phyloP scores from a whole-genome alignment of 2,329 filamentous ascomycete species.

The Huntiella omanensis region DNA sequence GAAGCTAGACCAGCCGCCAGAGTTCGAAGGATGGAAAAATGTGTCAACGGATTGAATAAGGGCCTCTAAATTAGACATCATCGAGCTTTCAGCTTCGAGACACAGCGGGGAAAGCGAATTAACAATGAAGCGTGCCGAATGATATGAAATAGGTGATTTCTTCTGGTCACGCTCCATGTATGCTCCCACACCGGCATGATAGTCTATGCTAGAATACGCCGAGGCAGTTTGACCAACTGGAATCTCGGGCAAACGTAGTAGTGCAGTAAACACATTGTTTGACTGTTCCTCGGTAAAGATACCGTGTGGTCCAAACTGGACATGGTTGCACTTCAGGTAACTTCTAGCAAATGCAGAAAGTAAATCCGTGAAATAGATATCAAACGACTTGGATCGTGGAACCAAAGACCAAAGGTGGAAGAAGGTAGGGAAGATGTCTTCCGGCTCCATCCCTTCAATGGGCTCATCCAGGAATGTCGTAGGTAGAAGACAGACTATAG shows the following conservation, averaged over 20 bases:
- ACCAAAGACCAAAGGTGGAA: constrained; percentile 95
- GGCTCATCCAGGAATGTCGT: constrained; percentile 59
- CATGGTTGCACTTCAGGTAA: constrained; percentile 52
- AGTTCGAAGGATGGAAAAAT: constrained; percentile 96
- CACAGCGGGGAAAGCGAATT: constrained; percentile 81
- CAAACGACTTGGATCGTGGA: constrained; percentile 71
- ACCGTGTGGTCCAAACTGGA: constrained; percentile 69
- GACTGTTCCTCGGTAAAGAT: constrained; percentile 88
- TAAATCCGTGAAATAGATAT: constrained; percentile 75
- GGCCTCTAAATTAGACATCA: constrained; percentile 71
- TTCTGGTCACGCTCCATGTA: constrained; percentile 84
- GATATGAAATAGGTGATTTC: constrained; percentile 80
- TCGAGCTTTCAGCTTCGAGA: constrained; percentile 56
- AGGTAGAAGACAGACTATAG: constrained; percentile 74
- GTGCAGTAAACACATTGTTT: constrained; percentile 77
- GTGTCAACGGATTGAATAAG: constrained; percentile 91
- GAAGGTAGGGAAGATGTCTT: constrained; percentile 77
- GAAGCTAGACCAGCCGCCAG: constrained; percentile 77
- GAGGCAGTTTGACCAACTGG: constrained; percentile 91
- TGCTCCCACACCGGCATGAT: constrained; percentile 62
- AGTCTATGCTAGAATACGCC: constrained; percentile 72
- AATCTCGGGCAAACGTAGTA: constrained; percentile 79
- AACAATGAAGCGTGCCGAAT: constrained; percentile 81
- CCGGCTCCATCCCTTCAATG: constrained; percentile 60
- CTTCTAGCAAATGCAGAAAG: constrained; percentile 77